Conservation (phyloP, 75 land plant genomes). For the Picea glauca region DNA sequence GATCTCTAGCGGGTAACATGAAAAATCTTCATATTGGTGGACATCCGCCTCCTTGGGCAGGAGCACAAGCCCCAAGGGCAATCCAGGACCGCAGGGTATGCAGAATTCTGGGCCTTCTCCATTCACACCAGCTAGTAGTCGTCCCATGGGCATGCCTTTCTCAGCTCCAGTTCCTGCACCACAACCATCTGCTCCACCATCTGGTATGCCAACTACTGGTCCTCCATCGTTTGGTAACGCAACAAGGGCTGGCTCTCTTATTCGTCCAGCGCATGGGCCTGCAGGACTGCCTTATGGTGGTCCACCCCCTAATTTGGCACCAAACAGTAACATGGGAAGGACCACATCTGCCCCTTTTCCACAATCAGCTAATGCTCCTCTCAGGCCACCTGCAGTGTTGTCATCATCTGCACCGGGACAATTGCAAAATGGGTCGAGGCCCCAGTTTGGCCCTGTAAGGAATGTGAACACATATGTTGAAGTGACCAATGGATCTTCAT, state of each 20-base stretch:
- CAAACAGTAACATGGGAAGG: background rate
- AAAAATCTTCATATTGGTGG: slow-evolving; percentile 29
- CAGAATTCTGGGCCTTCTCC: slow-evolving; percentile 21
- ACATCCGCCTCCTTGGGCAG: slow-evolving; percentile 8
- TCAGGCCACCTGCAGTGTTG: background rate
- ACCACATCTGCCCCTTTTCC: background rate
- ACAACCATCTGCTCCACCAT: background rate
- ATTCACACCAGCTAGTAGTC: slow-evolving; percentile 6
- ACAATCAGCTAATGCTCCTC: background rate
- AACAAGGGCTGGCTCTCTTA: slow-evolving; percentile 1
- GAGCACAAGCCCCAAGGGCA: background rate
- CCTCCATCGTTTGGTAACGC: background rate
- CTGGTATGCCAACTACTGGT: slow-evolving; percentile 7
- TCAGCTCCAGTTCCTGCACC: slow-evolving; percentile 14
- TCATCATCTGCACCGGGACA: background rate
- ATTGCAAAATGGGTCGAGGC: background rate
- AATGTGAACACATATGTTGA: background rate
- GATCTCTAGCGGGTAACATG: slow-evolving; percentile 22
- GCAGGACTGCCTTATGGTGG: background rate
- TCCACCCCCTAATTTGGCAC: background rate
- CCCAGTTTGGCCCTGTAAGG: background rate
- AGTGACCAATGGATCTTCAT: slow-evolving; percentile 1
- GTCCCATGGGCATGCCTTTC: slow-evolving; percentile 6
- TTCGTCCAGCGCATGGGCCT: background rate
- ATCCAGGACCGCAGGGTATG: slow-evolving; percentile 12